Evolutionary conservation across 768 basidiomycete genomes (phyloP), one percentile per base, ranked within the genome.

Genomic region (Leucocoprinus birnbaumii): DNA sequence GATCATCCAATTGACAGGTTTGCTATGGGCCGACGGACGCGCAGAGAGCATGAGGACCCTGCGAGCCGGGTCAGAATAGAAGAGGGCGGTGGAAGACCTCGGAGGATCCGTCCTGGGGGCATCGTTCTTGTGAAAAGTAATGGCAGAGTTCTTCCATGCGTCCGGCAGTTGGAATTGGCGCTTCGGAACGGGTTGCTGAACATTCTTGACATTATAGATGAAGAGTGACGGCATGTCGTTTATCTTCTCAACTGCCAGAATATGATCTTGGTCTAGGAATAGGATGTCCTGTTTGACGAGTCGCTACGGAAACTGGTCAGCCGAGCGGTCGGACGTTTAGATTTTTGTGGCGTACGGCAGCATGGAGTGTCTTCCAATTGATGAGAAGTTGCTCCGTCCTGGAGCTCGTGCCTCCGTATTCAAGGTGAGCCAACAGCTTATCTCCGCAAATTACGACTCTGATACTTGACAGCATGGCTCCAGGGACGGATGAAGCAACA

Each of bases 161-260:
- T 71, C 73, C 1, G 84, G 81, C 21, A 86, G 74, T 59, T 85
- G 80, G 62, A 83, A 84, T 52, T 80, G 77, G 55, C 79, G 77
- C 53, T 75, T 71, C 27, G 75, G 64, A 22, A 65, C 64, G 53
- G 77, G 69, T 25, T 73, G 71, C 16, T 66, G 65, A 46, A 80
- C 68, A 53, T 78, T 70, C 21, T 67, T 65, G 58, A 83, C 71
- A 61, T 77, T 75, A 65, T 80, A 81, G 38, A 80, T 66, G 51
- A 72, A 70, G 37, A 83, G 59, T 19, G 70, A 61, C n/a, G 76
- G 67, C 34, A 64, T 58, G 38, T 71, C 72, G 25, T 65, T 69
- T 42, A 68, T 64, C 46, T 67, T 72, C 52, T 70, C 70, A 62
- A 73, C 64, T 5, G 74, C 76, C 41, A 82, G 71, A 13, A 83